Conservation (phyloP, 257 asterid genomes). For the Scutellaria galericulata region DNA sequence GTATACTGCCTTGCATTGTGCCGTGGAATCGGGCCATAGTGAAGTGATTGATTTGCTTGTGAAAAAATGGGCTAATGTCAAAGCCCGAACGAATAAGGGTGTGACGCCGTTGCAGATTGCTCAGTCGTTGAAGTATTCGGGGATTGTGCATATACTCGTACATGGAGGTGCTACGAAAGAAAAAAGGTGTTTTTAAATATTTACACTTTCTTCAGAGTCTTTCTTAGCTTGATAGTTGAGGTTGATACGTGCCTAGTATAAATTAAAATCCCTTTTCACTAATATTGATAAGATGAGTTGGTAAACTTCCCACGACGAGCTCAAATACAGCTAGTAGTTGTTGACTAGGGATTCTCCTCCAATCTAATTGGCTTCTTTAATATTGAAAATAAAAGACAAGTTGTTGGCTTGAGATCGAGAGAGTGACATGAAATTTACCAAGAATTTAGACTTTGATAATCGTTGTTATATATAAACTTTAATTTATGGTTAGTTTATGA, state of each 20-base stretch:
- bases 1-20: conserved; percentile 73
- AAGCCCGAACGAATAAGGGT: conserved; percentile 66
- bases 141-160: conserved; percentile 60
- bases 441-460: too few relatives aligned
- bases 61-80: conserved; percentile 74
- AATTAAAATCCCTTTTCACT: background rate
- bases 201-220: too few relatives aligned
- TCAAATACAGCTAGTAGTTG: background rate
- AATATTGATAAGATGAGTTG: background rate
- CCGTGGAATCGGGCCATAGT: conserved; percentile 68
- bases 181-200: too few relatives aligned
- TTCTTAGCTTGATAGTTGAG: too few relatives aligned
- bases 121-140: conserved; percentile 56
- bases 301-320: background rate
- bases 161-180: conserved; percentile 57
- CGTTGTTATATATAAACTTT: too few relatives aligned
- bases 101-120: conserved; percentile 63
- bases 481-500: too few relatives aligned
- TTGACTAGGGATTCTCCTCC: background rate
- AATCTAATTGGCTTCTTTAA: background rate
- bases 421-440: too few relatives aligned
- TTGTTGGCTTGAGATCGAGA: background rate
- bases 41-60: conserved; percentile 68
- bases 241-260: too few relatives aligned
- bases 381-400: background rate